Conservation (phyloP, 75 land plant genomes). For the Picea glauca region DNA sequence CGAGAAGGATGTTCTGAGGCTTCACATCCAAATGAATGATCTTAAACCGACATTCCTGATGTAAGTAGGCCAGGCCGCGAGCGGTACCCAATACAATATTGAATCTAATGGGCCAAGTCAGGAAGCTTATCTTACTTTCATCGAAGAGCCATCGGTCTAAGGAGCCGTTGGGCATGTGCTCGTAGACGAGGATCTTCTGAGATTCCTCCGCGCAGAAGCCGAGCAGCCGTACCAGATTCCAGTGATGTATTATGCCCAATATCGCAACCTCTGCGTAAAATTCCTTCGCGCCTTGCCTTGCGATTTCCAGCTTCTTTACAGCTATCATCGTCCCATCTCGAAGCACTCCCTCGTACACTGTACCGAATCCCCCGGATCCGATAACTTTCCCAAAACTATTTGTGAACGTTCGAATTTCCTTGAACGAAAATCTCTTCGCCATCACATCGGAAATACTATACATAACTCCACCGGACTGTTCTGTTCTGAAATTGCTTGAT, state of each 20-base stretch:
- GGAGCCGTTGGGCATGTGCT: constrained; percentile 37
- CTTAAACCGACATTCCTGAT: constrained; percentile 14
- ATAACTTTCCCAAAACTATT: constrained; percentile 13
- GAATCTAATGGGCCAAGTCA: constrained; percentile 15
- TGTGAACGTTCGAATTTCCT: constrained; percentile 16
- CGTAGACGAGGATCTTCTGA: constrained; percentile 25
- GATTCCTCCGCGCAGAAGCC: constrained; percentile 21
- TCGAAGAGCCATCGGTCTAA: constrained; percentile 21
- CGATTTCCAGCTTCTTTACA: constrained; percentile 22
- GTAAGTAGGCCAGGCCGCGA: constrained; percentile 19
- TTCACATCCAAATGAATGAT: constrained; percentile 49
- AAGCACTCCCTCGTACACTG: constrained; percentile 24
- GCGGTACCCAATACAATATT: constrained; percentile 15
- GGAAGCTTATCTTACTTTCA: not conserved
- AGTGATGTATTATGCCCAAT: constrained; percentile 24
- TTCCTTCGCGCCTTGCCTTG: constrained; percentile 28
- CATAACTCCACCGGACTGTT: not conserved
- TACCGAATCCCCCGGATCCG: constrained; percentile 30
- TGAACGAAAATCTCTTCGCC: constrained; percentile 12
- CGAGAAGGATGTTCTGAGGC: constrained; percentile 40
- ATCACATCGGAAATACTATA: constrained; percentile 2
- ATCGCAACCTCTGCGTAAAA: constrained; percentile 28
- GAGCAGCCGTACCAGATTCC: constrained; percentile 25
- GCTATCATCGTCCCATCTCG: constrained; percentile 17
- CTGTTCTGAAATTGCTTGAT: no score